Evolutionary conservation across 129 eudicot genomes (phyloP), one percentile per base, ranked within the genome.

Genomic region (Arctium lappa): DNA sequence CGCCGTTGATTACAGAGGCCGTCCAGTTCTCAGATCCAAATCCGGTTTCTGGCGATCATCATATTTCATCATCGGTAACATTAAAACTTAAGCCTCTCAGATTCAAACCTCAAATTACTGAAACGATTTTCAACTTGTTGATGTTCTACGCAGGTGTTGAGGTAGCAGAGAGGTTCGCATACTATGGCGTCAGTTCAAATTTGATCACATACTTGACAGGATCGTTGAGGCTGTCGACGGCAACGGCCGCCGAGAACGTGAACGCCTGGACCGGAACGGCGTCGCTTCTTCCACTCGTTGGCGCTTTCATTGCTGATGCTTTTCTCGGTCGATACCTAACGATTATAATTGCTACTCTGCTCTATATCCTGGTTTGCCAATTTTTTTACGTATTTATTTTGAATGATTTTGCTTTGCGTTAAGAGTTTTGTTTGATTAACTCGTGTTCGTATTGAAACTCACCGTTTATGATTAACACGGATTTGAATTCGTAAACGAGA

Each of bases 1-100:
- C 36, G 84, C 83, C 39, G 85, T 88, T 18, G 92, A 92, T 85
- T 89, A 84, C 90, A 80, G 72, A 56, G 87, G 86, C 37, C 97
- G 86, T 12, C 89, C 91, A 10, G 93, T 75, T 33, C 62, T 80
- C 36, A 63, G 97, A 60, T 86, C 97, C 39, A 85, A 81, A 46
- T 86, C 90, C 77, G 97, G 97, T 62, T 81, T 85, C 22, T 91
- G 97, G 97, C 88, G 81, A 72, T 89, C 92, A 0, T 88, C 92
- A 1, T 8, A 29, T 50, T 85, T 87, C 77, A 79, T 89, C 6
- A 89, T 87, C 2, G 79, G 92, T 87, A 72, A 72, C n/a, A 60
- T 22, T 2, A 22, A 22, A 22, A 22, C 27, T 22, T 22, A 68
- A 46, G 37, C 68, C 60, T 73, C 12, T 8, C 4, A 3, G 9